Evolutionary conservation across 2,329 filamentous ascomycete genomes (phyloP).

Genomic region (Sporothrix sp.): DNA sequence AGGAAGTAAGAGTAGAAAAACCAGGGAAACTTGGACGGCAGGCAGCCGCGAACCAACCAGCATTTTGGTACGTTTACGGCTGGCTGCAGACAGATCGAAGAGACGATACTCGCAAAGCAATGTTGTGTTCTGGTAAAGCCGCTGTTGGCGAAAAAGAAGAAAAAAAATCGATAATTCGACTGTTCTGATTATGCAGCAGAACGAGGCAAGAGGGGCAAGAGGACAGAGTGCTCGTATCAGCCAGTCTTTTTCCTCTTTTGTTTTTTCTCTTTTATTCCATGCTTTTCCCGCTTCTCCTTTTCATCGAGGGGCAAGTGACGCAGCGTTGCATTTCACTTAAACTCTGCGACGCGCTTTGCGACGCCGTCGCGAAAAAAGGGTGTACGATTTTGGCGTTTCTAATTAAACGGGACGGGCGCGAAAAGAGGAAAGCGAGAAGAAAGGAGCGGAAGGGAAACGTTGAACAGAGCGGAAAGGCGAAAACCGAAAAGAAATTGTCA

Average conservation of each 20-base stretch:
- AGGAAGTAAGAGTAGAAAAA: background rate
- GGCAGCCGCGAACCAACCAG: background rate
- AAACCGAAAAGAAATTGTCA: background rate
- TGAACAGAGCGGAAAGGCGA: background rate
- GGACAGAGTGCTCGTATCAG: no score
- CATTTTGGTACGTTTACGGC: background rate
- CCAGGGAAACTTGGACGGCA: background rate
- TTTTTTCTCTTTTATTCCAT: no score
- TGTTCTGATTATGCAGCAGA: no score
- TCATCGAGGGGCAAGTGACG: background rate
- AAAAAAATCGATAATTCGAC: no score
- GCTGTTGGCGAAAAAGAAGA: no score
- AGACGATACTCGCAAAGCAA: background rate
- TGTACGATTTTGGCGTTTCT: constrained; percentile 10
- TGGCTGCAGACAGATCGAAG: background rate
- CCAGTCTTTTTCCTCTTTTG: no score
- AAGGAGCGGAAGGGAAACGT: background rate
- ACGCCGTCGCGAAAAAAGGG: constrained; percentile 7
- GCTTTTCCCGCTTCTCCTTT: background rate
- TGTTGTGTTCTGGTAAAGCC: no score
- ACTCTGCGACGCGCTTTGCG: constrained; percentile 8
- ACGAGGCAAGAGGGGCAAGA: no score
- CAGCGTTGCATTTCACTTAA: constrained; percentile 10
- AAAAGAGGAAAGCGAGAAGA: background rate
- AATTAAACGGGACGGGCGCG: constrained; percentile 6